phyloP scores from a whole-genome alignment of 306 rosid species.

The Macrotyloma uniflorum region DNA sequence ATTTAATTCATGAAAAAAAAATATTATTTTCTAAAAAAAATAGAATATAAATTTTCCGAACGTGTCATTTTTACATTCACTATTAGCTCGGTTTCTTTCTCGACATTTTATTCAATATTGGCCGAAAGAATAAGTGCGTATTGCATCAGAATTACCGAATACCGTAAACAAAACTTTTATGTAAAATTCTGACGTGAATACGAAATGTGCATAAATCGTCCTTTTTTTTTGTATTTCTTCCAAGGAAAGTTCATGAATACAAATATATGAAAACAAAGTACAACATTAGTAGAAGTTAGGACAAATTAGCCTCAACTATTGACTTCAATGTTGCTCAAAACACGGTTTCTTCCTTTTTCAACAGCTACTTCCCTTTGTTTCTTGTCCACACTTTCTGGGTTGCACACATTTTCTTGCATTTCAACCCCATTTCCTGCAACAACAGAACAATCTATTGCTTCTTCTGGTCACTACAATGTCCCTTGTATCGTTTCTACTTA shows the following conservation, averaged over 20 bases:
- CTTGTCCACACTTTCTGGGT: background rate
- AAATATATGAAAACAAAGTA: background rate
- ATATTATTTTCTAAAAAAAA: too few relatives aligned
- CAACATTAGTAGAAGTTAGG: background rate
- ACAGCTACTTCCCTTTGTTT: background rate
- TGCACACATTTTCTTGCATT: background rate
- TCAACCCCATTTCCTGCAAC: background rate
- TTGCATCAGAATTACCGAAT: background rate
- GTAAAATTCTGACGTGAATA: background rate
- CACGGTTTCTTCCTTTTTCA: constrained; percentile 17
- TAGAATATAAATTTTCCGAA: too few relatives aligned
- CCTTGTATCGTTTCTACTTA: background rate
- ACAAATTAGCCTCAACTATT: background rate
- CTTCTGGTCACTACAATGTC: constrained; percentile 15
- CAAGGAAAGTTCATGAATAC: background rate
- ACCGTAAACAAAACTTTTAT: too few relatives aligned
- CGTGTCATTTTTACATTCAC: too few relatives aligned
- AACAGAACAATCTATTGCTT: constrained; percentile 7
- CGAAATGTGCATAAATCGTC: background rate
- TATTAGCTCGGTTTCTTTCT: too few relatives aligned
- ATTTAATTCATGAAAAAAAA: too few relatives aligned
- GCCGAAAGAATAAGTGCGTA: too few relatives aligned
- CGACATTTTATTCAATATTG: too few relatives aligned
- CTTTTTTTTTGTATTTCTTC: background rate
- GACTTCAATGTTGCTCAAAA: background rate